Percentiles rank a stretch among this genome's conserved stretches.
These are phyloP conservation scores for Angophora floribunda DNA, from an alignment of 345 rosid species.

Conservation along the genomic window DNA sequence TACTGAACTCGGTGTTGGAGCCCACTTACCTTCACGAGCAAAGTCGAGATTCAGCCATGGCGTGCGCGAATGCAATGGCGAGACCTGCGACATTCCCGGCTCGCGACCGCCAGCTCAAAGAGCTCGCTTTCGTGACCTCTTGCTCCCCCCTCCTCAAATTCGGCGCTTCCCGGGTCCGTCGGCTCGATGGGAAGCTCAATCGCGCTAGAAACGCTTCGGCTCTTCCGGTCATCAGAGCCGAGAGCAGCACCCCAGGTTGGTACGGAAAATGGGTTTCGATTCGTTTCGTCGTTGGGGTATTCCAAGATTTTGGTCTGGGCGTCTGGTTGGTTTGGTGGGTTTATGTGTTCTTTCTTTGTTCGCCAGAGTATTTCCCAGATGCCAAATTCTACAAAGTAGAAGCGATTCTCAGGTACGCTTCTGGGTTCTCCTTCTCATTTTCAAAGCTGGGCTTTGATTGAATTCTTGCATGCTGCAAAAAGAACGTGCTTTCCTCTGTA, in stretches of 20 bases:
- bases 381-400: conserved; percentile 81
- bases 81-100: conserved; percentile 7
- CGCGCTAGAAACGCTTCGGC: conserved; percentile 12
- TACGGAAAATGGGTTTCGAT: neutral
- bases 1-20: neutral
- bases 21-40: neutral
- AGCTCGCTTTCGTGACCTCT: conserved; percentile 11
- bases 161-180: conserved; percentile 4
- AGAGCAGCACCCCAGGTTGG: conserved; percentile 14
- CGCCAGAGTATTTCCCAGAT: conserved; percentile 48
- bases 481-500: neutral
- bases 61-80: conserved; percentile 21
- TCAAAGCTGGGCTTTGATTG: neutral
- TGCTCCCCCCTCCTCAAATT: conserved; percentile 13
- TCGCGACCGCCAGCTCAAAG: conserved; percentile 9
- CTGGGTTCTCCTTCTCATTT: neutral
- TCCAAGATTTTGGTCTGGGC: neutral
- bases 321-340: neutral
- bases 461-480: neutral
- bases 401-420: conserved; percentile 62
- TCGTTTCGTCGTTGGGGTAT: neutral
- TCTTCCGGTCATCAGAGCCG: conserved; percentile 40
- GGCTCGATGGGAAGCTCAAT: conserved; percentile 7
- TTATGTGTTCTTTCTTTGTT: neutral
- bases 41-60: conserved; percentile 1